phyloP scores from a whole-genome alignment of 257 asterid species.

The Penstemon davidsonii region DNA sequence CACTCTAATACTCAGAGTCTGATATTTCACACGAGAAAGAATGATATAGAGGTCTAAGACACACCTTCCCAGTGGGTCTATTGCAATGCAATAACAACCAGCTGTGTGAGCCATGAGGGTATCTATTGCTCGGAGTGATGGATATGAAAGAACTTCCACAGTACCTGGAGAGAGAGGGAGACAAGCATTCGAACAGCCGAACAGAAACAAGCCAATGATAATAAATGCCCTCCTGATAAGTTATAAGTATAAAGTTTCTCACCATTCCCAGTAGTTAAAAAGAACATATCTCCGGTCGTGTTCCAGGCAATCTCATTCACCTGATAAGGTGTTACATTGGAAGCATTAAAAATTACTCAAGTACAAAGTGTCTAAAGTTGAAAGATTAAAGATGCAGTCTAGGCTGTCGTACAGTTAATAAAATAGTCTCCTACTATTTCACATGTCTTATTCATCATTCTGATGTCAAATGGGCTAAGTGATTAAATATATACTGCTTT shows the following conservation, averaged over 20 bases:
- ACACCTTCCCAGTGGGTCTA: conserved; percentile 91
- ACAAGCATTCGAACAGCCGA: conserved; percentile 9
- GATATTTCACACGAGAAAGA: conserved; percentile 11
- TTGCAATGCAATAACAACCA: conserved; percentile 99
- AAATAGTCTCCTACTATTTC: not conserved
- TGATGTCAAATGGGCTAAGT: not conserved
- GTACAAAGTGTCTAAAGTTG: conserved; percentile 3
- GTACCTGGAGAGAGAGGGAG: conserved; percentile 54
- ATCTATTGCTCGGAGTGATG: conserved; percentile 70
- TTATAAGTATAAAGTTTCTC: conserved; percentile 24
- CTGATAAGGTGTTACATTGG: conserved; percentile 39
- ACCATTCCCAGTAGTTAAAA: conserved; percentile 97
- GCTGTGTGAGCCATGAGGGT: conserved; percentile 99
- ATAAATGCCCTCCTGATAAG: conserved; percentile 3
- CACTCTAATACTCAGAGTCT: not conserved
- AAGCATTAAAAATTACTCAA: conserved; percentile 16
- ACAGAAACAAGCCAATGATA: conserved; percentile 18
- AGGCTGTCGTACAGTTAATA: not conserved
- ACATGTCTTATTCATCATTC: not conserved
- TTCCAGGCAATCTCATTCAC: conserved; percentile 88
- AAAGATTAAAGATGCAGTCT: not conserved
- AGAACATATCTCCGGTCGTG: conserved; percentile 79
- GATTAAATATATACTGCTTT: not conserved
- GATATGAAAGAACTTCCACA: conserved; percentile 92
- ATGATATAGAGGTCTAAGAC: conserved; percentile 22